Base-by-base conservation (phyloP, 2,329 filamentous ascomycete genomes). In the Penicillium glabrum region DNA sequence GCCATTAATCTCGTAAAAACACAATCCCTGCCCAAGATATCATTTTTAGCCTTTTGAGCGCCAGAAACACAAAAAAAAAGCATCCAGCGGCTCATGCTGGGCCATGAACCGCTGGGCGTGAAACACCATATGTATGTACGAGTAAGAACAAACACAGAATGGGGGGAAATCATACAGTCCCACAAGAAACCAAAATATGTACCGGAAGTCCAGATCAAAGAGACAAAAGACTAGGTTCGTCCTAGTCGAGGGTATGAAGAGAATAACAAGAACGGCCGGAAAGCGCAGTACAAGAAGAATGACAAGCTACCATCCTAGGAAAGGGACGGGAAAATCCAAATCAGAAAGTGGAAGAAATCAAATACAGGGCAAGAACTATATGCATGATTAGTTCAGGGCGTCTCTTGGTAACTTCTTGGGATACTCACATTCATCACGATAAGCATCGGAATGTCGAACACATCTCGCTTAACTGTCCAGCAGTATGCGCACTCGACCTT, bases 371-470 rank as follows among this genome's bases (percentile, higher is more conserved):
- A 79, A 67, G 64, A 79, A 79, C 76, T 79, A 46, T 31, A 27
- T 16, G 26, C 23, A 31, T 19, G 16, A 31, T 53, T 46, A 55
- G 46, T 41, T 26, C 48, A 37, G 21, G 9, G 11, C 37, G 10
- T 13, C n/a, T 27, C 14, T n/a, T 8, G 41, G 35, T 29, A n/a
- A 37, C 10, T 2, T 21, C 39, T 14, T 31, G 29, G 39, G 9
- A 11, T 11, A 88, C 93, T 88, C 75, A 97, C 95, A 79, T 97
- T 97, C 81, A 98, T 93, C 70, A 97, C 90, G 75, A 98, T 96
- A 79, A 98, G 82, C 91, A 97, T 96, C 23, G 95, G 95, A 75
- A 98, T 96, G 78, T 98, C 93, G 78, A 98, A 98, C 41, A 95
- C 91, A 75, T 99, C 95, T 61, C 93, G 84, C 79, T 96, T 96